Conservation (phyloP, 148 eudicot genomes). For the Silene uniflora region DNA sequence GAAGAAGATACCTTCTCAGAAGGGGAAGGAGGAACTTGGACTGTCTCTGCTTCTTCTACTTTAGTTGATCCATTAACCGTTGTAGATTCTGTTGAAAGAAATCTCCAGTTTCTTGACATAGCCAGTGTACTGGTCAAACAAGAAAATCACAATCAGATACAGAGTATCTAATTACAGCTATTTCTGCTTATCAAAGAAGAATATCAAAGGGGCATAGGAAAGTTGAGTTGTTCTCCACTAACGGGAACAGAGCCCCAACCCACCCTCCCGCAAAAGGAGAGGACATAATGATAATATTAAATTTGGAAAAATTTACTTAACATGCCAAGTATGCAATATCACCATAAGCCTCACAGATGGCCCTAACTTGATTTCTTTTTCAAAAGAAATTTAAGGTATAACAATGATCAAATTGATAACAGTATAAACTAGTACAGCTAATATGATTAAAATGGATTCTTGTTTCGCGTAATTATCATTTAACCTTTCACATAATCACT, state of each 20-base stretch:
- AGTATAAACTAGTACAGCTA: no score
- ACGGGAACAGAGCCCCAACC: background rate
- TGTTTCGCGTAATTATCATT: no score
- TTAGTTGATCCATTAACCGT: constrained; percentile 40
- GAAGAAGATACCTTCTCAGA: constrained; percentile 49
- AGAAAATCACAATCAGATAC: constrained; percentile 12
- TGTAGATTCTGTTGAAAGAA: constrained; percentile 44
- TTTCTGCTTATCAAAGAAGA: background rate
- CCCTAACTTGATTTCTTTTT: no score
- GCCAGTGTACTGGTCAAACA: constrained; percentile 31
- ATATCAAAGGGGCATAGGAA: background rate
- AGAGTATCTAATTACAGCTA: background rate
- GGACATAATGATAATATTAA: no score
- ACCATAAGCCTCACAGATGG: no score
- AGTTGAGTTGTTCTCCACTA: background rate
- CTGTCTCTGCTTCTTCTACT: constrained; percentile 73
- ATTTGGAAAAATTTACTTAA: no score
- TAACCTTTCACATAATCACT: no score
- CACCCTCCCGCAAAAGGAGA: background rate
- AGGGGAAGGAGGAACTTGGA: constrained; percentile 54
- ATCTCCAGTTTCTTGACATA: constrained; percentile 40
- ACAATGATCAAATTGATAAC: no score
- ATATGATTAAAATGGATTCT: no score
- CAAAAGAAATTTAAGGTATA: no score
- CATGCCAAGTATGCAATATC: no score